Evolutionary conservation across 257 asterid genomes (phyloP), one percentile per base, ranked within the genome.

Genomic region (Forsythia suspensa): DNA sequence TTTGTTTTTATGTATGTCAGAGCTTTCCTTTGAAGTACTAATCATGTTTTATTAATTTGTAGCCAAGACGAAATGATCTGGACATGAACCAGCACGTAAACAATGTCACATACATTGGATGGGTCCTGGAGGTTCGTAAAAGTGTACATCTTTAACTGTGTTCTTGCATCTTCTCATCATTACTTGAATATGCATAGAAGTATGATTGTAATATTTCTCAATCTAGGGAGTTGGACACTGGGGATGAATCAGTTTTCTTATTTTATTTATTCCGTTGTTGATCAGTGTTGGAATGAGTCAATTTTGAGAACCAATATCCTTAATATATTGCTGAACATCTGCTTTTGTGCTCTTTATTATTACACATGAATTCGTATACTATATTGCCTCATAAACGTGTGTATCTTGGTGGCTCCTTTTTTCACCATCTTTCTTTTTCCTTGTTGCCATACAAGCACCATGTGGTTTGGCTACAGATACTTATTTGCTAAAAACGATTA

Each of bases 1-100:
- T n/a, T 55, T 7, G 44, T 43, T 67, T 75, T 21, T 18, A 37
- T 66, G 4, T 40, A 55, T 77, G 13, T 77, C 18, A 51, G 37
- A 61, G 61, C 16, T 2, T 61, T 77, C 15, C 13, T 77, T 63
- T 24, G 57, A 12, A 77, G 71, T 79, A 24, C 72, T 37, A 55
- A 80, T 20, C 6, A 8, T 15, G 70, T 40, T 65, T 69, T 7
- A 16, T 20, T 20, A 10, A 21, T 79, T 85, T 37, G 77, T 95
- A 94, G 98, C 97, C 98, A 18, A 88, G 98, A 85, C 89, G 96
- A 89, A 94, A 92, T 78, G 98, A 95, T 86, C 84, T 95, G 80
- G 98, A 95, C 85, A 92, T 92, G 98, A 92, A 95, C 85, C 98
- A 87, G 77, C 98, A 95, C 61, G 95, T 95, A 68, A 95, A 95